Conservation (phyloP, 2,329 filamentous ascomycete genomes). For the Beauveria caledonica region DNA sequence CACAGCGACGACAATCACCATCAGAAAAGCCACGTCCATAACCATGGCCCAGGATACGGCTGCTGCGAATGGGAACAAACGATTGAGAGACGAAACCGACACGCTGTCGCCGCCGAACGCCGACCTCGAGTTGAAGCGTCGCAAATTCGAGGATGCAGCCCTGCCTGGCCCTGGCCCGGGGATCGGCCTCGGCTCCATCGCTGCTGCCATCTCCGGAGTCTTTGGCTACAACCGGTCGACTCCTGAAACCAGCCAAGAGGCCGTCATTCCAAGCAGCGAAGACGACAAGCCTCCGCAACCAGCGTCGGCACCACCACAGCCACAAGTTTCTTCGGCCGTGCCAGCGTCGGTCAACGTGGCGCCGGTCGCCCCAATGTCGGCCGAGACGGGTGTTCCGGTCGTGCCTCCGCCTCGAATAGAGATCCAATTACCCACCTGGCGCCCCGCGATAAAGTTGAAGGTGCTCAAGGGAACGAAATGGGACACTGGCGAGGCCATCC, state of each 20-base stretch:
- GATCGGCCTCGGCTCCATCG: conserved; percentile 17
- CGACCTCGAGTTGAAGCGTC: conserved; percentile 8
- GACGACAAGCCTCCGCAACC: neutral
- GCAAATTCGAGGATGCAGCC: neutral
- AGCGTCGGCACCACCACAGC: too few relatives aligned
- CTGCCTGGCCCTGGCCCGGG: neutral
- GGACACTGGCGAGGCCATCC: conserved; percentile 23
- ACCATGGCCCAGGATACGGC: neutral
- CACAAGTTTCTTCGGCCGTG: neutral
- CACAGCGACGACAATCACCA: neutral
- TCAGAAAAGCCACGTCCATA: neutral
- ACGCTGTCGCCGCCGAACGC: conserved; percentile 3
- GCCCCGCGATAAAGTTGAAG: conserved; percentile 29
- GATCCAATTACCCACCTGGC: conserved; percentile 5
- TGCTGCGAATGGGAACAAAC: neutral
- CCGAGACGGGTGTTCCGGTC: neutral
- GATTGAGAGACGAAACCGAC: conserved; percentile 4
- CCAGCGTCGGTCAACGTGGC: neutral
- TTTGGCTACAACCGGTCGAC: conserved; percentile 18
- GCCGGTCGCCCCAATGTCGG: conserved; percentile 2
- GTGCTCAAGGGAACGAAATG: conserved; percentile 30
- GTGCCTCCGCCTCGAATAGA: conserved; percentile 11
- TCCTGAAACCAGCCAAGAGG: conserved; percentile 4
- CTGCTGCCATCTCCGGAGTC: conserved; percentile 23
- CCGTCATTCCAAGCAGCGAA: neutral